A percentile compares a stretch with the other conserved stretches of the same genome.
Conservation (phyloP, 306 rosid species). For the Prinsepia uniflora region DNA sequence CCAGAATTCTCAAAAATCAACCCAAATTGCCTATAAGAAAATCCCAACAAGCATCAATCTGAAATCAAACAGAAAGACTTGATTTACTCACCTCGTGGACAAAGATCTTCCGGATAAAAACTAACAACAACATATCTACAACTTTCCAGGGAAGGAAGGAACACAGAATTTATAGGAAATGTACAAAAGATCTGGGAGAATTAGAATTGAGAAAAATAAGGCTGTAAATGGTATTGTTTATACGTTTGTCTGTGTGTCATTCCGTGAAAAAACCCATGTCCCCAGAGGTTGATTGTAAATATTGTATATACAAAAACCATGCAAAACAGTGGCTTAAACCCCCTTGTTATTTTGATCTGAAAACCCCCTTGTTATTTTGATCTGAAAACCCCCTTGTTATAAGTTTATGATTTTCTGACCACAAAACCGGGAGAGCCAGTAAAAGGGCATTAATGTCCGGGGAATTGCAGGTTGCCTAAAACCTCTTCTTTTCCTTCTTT, state of each 20-base stretch:
- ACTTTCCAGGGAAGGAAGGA: constrained; percentile 16
- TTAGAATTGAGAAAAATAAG: constrained; percentile 23
- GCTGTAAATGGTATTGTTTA: neutral
- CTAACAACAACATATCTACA: constrained; percentile 27
- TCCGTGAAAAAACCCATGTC: constrained; percentile 36
- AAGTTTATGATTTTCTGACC: constrained; percentile 40
- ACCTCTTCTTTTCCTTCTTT: neutral
- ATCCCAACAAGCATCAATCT: neutral
- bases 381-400: constrained; percentile 54
- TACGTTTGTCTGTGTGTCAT: neutral
- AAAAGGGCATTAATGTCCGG: constrained; percentile 32
- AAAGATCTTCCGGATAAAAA: constrained; percentile 25
- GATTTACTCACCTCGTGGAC: constrained; percentile 44
- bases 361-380: too few relatives aligned
- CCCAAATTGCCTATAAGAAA: constrained; percentile 13
- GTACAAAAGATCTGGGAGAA: constrained; percentile 35
- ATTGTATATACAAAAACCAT: constrained; percentile 26
- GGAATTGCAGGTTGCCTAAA: constrained; percentile 34
- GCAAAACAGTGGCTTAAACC: constrained; percentile 65
- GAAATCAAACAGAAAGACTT: constrained; percentile 20
- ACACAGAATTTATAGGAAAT: constrained; percentile 14
- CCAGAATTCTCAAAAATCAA: constrained; percentile 19
- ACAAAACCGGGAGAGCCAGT: constrained; percentile 57
- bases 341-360: constrained; percentile 46
- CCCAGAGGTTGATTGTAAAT: constrained; percentile 9